Evolutionary conservation across 2,329 filamentous ascomycete species (phyloP), one percentile per base, ranked within the genome.

Genomic region (Penicillium sp.): DNA sequence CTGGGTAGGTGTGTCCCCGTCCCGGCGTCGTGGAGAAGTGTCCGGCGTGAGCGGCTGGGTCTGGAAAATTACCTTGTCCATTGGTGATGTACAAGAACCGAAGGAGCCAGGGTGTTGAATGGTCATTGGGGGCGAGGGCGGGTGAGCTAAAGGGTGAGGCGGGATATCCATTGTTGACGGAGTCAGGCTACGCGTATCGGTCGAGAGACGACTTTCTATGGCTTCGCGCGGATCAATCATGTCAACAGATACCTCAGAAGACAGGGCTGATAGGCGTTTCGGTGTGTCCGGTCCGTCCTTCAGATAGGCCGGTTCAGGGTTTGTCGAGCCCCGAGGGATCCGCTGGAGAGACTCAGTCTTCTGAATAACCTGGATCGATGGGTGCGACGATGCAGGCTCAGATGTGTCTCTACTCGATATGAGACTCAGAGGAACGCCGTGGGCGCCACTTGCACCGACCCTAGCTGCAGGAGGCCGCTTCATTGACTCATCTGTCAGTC

Each of bases 251-350:
- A 82, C 69, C 44, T 80, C 75, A 14, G 78, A 79, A 10, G 75
- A 81, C 31, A 80, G 62, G 46, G 84, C 83, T 51, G 83, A 85
- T 28, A 83, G 67, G 43, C 80, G 80, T 51, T 81, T 79, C 5
- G 61, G 59, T 36, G 83, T 81, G 52, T 81, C 75, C 28, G 55
- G 54, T 62, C 70, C 61, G 57, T 72, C 55, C 34, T 66, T 54
- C 10, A 56, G 45, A 55, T 60, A 49, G 43, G 56, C 54, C 26
- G 58, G 39, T 11, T 67, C 65, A 26, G 79, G 78, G 14, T 76
- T 48, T 2, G 76, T 78, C 9, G 69, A 74, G 26, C 78, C 77
- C 36, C 64, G 69, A 10, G 74, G 76, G 51, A 81, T 78, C 44
- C 75, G 72, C 56, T 75, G 77, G 63, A 82, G 75, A 58, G 79